Percentiles rank a stretch among this genome's conserved stretches.
These are phyloP conservation scores for Monilinia polystroma DNA, from an alignment of 2,329 filamentous ascomycete genomes.

Conservation along the genomic window DNA sequence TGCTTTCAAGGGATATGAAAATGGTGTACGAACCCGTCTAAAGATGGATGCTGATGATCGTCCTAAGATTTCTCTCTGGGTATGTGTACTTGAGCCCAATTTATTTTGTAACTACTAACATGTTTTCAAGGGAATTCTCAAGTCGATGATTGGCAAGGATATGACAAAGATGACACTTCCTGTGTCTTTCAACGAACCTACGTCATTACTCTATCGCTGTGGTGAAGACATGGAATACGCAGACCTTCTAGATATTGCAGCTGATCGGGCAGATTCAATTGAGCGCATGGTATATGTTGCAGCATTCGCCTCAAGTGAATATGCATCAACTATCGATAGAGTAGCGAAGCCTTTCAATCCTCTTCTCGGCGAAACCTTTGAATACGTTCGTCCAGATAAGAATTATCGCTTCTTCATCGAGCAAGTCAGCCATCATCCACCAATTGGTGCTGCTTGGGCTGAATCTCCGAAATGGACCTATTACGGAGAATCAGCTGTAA, in stretches of 20 bases:
- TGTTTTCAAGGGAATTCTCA: conserved; percentile 74
- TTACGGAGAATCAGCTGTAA: conserved; percentile 92
- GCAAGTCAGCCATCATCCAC: conserved; percentile 96
- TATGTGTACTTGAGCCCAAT: conserved; percentile 52
- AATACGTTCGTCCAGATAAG: conserved; percentile 93
- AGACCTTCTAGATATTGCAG: conserved; percentile 84
- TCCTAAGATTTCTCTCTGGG: conserved; percentile 94
- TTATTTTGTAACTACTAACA: conserved; percentile 32
- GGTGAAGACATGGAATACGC: conserved; percentile 98
- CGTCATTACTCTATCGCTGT: conserved; percentile 89
- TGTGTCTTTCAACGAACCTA: conserved; percentile 98
- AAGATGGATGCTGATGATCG: conserved; percentile 90
- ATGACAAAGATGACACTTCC: conserved; percentile 99
- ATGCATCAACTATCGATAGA: conserved; percentile 92
- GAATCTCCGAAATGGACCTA: conserved; percentile 96
- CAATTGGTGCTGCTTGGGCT: conserved; percentile 88
- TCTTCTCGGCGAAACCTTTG: conserved; percentile 91
- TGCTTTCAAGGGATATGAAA: conserved; percentile 88
- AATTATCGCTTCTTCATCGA: conserved; percentile 98
- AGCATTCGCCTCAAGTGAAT: conserved; percentile 93
- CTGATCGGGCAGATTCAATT: conserved; percentile 79
- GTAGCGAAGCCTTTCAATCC: conserved; percentile 99
- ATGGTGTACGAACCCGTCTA: conserved; percentile 73
- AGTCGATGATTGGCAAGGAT: conserved; percentile 99
- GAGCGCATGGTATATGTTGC: conserved; percentile 94